Conservation (phyloP, 768 basidiomycete genomes). For the Pleurotus djamor region DNA sequence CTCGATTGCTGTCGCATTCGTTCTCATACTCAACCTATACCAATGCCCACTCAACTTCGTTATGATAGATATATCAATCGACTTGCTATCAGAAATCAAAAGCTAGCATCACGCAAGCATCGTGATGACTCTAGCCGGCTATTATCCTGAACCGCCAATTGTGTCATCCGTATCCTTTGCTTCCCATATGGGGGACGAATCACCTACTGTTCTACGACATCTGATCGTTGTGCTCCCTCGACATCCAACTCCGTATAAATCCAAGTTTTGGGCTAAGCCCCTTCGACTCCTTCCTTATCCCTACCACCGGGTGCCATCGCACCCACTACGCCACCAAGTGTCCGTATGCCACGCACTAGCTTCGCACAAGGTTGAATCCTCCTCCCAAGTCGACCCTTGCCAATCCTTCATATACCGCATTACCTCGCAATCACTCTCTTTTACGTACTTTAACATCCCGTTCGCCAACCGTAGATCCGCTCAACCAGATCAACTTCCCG, state of each 20-base stretch:
- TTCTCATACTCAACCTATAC: too few species aligned
- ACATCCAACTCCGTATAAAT: neutral
- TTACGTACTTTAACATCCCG: neutral
- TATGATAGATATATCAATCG: too few species aligned
- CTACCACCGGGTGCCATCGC: neutral
- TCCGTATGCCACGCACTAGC: neutral
- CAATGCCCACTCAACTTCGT: too few species aligned
- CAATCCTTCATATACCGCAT: neutral
- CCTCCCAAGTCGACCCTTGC: neutral
- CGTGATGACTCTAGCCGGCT: too few species aligned
- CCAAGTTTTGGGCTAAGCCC: neutral
- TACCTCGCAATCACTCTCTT: neutral
- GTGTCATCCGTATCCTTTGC: too few species aligned
- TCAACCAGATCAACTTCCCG: neutral
- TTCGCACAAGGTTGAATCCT: neutral
- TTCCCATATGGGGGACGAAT: neutral
- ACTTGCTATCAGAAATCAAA: too few species aligned
- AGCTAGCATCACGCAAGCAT: too few species aligned
- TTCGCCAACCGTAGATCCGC: neutral
- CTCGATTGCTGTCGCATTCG: too few species aligned
- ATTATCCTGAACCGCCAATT: neutral
- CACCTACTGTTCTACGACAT: neutral
- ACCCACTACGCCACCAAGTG: neutral
- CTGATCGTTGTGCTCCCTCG: neutral
- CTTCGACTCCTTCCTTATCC: neutral